Evolutionary conservation across 108 stramenopile genomes (phyloP).

Genomic region (Pelagomonas calceolata): DNA sequence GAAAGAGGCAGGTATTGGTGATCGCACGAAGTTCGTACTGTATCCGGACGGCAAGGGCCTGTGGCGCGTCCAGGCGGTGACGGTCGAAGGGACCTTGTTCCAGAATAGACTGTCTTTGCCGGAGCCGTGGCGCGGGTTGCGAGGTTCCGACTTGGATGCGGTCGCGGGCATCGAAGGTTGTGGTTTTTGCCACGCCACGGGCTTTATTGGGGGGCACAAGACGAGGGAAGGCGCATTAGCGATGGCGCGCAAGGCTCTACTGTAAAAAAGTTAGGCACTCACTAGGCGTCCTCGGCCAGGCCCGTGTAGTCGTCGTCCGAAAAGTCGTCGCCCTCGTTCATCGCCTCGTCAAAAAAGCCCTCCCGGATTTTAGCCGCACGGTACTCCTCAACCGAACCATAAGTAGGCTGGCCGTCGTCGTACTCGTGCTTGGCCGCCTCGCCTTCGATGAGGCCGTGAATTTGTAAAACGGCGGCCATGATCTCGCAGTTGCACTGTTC

Average conservation of each 20-base stretch:
- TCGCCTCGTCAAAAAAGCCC: not conserved
- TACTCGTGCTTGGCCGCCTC: not conserved
- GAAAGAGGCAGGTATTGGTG: constrained; percentile 40
- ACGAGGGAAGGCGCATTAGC: constrained; percentile 79
- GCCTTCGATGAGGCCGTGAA: not conserved
- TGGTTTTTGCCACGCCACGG: constrained; percentile 87
- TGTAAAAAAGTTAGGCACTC: no score
- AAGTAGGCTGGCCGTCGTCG: not conserved
- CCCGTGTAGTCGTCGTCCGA: not conserved
- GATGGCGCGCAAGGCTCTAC: no score
- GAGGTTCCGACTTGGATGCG: constrained; percentile 69
- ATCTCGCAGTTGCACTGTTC: not conserved
- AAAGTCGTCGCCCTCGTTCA: not conserved
- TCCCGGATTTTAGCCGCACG: not conserved
- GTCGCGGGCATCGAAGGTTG: constrained; percentile 68
- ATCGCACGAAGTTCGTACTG: constrained; percentile 79
- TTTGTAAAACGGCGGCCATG: not conserved
- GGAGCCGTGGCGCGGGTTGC: constrained; percentile 81
- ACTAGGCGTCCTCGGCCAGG: not conserved
- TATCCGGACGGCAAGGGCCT: constrained; percentile 76
- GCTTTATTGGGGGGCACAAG: constrained; percentile 94
- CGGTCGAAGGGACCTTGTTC: constrained; percentile 76
- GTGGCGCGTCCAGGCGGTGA: constrained; percentile 99
- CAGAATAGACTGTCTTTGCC: constrained; percentile 73
- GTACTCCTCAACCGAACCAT: not conserved